Percentiles rank a stretch among this genome's conserved stretches.
These are phyloP conservation scores for Anthracocystis walkeri DNA, from an alignment of 1,284 basidiomycete genomes.

Conservation along the genomic window DNA sequence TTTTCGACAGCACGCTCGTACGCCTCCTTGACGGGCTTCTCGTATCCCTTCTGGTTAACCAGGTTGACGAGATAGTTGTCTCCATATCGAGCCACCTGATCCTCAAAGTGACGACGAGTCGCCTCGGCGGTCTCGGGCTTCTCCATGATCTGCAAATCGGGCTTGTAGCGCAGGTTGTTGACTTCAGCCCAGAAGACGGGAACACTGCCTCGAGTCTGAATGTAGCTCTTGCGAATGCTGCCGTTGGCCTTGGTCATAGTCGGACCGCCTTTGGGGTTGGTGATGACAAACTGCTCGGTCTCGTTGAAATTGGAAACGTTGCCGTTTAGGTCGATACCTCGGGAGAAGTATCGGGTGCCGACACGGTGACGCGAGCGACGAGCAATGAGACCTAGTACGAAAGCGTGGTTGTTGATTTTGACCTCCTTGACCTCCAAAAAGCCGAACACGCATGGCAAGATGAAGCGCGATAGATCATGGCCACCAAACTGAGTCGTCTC, in stretches of 20 bases:
- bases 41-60: conserved; percentile 94
- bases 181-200: conserved; percentile 98
- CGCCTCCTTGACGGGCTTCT: conserved; percentile 94
- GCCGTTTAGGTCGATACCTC: conserved; percentile 83
- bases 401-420: conserved; percentile 81
- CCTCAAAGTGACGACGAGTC: conserved; percentile 80
- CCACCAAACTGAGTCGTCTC: conserved; percentile 22
- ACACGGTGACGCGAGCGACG: conserved; percentile 92
- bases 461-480: conserved; percentile 81
- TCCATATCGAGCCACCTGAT: conserved; percentile 83
- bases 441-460: conserved; percentile 76
- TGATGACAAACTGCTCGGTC: conserved; percentile 74
- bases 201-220: conserved; percentile 92
- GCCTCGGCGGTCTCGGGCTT: conserved; percentile 81
- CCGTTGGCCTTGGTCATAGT: conserved; percentile 71
- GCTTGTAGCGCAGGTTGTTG: conserved; percentile 95
- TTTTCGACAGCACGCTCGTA: conserved; percentile 82
- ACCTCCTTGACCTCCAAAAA: conserved; percentile 85
- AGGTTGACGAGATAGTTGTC: conserved; percentile 87
- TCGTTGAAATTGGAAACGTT: conserved; percentile 72
- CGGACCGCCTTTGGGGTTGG: conserved; percentile 65
- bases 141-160: conserved; percentile 96
- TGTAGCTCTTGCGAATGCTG: conserved; percentile 77
- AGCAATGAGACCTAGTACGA: conserved; percentile 89
- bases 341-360: conserved; percentile 95